Percentiles rank a stretch among this genome's conserved stretches.
Evolutionary conservation across 352 stramenopile species (phyloP).

Genomic region (Phytophthora colocasiae): DNA sequence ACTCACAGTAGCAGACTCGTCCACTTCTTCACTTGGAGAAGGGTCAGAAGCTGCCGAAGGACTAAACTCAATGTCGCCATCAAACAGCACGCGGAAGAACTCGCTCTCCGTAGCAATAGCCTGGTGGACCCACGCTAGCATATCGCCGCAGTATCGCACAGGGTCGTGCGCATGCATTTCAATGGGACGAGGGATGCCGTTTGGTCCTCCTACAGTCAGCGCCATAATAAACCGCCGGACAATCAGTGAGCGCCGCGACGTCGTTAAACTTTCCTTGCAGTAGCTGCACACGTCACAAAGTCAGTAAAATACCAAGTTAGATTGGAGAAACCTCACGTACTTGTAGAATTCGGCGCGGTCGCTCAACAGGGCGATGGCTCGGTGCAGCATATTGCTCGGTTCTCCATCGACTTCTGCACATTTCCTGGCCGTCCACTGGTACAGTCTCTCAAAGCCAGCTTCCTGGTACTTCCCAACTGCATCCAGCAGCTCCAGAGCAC

Average conservation of each 20-base stretch:
- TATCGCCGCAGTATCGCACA: conserved; percentile 88
- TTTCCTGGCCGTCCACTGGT: conserved; percentile 87
- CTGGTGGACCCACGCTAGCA: conserved; percentile 91
- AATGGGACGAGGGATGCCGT: conserved; percentile 82
- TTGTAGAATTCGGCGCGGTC: conserved; percentile 84
- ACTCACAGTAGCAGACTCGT: too few relatives aligned
- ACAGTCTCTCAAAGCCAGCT: conserved; percentile 86
- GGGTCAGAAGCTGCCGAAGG: conserved; percentile 12
- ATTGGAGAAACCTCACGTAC: conserved; percentile 26
- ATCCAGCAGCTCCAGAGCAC: conserved; percentile 89
- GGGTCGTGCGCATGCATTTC: conserved; percentile 90
- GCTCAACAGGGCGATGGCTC: conserved; percentile 67
- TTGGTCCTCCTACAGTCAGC: conserved; percentile 74
- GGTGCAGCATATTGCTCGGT: conserved; percentile 68
- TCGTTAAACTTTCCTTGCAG: conserved; percentile 80
- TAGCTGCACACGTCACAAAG: conserved; percentile 48
- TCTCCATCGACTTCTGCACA: conserved; percentile 77
- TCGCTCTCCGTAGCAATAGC: conserved; percentile 82
- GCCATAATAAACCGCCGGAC: conserved; percentile 80
- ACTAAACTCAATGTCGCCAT: conserved; percentile 57
- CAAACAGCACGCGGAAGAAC: conserved; percentile 82
- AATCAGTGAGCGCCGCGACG: conserved; percentile 61
- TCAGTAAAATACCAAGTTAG: conserved; percentile 1
- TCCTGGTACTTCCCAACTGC: conserved; percentile 83
- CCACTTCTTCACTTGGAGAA: not conserved